Conservation (phyloP, 2,329 filamentous ascomycete species). For the Pseudodiploospora longispora region DNA sequence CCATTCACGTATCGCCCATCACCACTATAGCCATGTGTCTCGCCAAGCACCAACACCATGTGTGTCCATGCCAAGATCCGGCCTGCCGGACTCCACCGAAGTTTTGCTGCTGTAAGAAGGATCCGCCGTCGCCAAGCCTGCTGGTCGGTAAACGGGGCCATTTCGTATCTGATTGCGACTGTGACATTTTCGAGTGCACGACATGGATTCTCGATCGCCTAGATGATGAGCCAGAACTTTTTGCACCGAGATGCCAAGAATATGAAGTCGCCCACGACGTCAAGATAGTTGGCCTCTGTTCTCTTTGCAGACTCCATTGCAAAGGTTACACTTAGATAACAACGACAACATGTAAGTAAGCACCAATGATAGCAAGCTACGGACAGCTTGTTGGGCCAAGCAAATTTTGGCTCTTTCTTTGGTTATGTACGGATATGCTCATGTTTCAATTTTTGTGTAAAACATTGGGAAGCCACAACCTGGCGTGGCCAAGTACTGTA, state of each 20-base stretch:
- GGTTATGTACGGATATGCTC: no score
- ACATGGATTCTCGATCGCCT: neutral
- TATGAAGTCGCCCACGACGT: neutral
- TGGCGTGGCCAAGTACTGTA: no score
- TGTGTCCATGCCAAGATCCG: constrained; percentile 1
- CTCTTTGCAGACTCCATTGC: neutral
- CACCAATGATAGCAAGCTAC: no score
- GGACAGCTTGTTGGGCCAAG: no score
- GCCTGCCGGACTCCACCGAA: neutral
- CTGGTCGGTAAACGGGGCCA: neutral
- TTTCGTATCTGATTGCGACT: neutral
- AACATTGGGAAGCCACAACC: no score
- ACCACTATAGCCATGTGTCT: neutral
- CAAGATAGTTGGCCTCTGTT: neutral
- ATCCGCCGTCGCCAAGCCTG: neutral
- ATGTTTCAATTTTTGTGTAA: no score
- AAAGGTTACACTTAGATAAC: no score
- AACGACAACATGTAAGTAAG: no score
- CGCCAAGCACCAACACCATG: neutral
- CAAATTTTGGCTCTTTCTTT: no score
- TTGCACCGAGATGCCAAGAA: neutral
- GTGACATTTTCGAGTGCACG: neutral
- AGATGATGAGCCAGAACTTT: neutral
- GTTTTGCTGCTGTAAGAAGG: neutral
- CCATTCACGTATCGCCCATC: no score